Conservation (phyloP, 495 filamentous ascomycete genomes). For the Aspergillus olivimuriae region DNA sequence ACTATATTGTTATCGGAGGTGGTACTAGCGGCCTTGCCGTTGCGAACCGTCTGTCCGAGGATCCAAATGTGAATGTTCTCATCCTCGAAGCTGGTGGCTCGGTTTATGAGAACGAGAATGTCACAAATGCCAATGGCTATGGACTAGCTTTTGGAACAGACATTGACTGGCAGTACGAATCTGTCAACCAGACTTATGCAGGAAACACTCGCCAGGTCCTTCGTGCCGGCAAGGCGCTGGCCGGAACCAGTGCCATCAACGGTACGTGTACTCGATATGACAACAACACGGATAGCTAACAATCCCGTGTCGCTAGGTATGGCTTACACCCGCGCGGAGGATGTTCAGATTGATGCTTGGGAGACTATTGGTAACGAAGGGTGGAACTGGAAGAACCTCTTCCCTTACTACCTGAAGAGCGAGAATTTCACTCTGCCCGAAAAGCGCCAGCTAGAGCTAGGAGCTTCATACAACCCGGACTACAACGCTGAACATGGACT, state of each 20-base stretch:
- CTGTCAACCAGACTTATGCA: constrained; percentile 36
- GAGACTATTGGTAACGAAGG: constrained; percentile 49
- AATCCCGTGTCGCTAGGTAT: constrained; percentile 37
- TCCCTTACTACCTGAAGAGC: constrained; percentile 49
- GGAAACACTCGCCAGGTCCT: constrained; percentile 26
- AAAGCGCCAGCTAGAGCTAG: constrained; percentile 27
- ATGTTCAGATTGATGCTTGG: constrained; percentile 47
- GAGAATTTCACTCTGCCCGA: constrained; percentile 32
- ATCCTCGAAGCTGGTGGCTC: constrained; percentile 52
- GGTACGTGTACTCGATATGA: constrained; percentile 24
- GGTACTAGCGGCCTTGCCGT: constrained; percentile 49
- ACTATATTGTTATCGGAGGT: constrained; percentile 48
- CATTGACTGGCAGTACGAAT: constrained; percentile 48
- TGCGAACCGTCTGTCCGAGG: constrained; percentile 47
- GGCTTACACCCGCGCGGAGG: constrained; percentile 36
- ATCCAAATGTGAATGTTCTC: constrained; percentile 37
- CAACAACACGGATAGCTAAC: too few relatives aligned
- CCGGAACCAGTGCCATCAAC: constrained; percentile 49
- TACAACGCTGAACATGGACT: constrained; percentile 37
- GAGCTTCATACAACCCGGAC: constrained; percentile 35
- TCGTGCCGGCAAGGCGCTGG: constrained; percentile 44
- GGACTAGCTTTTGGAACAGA: constrained; percentile 34
- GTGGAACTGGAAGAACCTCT: constrained; percentile 55
- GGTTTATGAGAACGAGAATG: constrained; percentile 42
- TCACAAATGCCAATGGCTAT: constrained; percentile 37